Conservation (phyloP, 179 eudicot genomes). For the Drosera spatulata region DNA sequence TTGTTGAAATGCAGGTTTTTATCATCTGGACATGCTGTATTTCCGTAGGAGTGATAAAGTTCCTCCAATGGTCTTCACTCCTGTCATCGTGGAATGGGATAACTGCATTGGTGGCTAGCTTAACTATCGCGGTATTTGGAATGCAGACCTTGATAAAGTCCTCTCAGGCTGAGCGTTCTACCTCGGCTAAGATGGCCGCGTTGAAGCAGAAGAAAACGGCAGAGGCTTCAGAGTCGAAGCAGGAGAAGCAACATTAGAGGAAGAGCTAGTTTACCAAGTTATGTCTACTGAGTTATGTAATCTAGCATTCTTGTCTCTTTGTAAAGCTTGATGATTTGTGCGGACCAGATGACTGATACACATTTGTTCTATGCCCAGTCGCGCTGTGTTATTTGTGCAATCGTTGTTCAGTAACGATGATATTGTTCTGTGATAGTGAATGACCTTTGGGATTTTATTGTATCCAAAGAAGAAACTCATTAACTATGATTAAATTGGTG, state of each 20-base stretch:
- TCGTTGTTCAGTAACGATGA: no score
- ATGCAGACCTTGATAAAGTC: conserved; percentile 60
- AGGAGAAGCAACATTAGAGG: background rate
- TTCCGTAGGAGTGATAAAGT: conserved; percentile 24
- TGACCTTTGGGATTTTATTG: no score
- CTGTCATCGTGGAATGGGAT: conserved; percentile 56
- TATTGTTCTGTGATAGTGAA: no score
- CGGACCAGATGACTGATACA: no score
- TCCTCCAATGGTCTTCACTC: conserved; percentile 38
- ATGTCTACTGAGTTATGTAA: no score
- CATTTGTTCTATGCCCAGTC: no score
- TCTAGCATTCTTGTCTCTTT: no score
- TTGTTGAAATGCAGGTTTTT: conserved; percentile 29
- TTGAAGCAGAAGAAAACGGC: conserved; percentile 18
- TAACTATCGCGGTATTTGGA: conserved; percentile 31
- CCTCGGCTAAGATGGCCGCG: conserved; percentile 39
- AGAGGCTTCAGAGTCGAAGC: background rate
- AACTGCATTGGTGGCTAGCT: conserved; percentile 18
- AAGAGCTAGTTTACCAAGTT: background rate
- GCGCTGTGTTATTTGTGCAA: no score
- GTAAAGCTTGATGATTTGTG: no score
- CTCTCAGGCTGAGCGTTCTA: conserved; percentile 55
- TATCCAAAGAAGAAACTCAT: no score
- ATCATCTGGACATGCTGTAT: conserved; percentile 35
- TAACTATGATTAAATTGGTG: no score